A percentile compares a stretch with the other conserved stretches of the same genome.
Evolutionary conservation across 805 yeast genomes (phyloP).

Genomic region (Cyberlindnera maritima): DNA sequence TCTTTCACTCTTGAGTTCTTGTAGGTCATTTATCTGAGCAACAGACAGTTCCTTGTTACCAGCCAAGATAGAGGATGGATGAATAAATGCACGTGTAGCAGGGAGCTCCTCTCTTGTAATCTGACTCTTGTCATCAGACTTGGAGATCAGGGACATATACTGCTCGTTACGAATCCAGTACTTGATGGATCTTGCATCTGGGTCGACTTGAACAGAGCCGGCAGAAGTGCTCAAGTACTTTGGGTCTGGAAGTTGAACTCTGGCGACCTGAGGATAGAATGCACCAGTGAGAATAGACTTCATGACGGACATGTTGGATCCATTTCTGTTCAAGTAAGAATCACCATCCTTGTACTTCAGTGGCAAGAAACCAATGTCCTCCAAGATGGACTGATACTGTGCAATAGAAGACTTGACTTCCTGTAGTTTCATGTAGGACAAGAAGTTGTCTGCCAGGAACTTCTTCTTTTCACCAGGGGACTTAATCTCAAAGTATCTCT

Average conservation of each 20-base stretch:
- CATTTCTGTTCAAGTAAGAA: conserved; percentile 49
- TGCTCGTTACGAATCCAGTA: conserved; percentile 70
- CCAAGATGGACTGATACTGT: conserved; percentile 68
- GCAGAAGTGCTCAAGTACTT: conserved; percentile 64
- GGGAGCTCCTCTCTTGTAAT: conserved; percentile 38
- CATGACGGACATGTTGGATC: conserved; percentile 47
- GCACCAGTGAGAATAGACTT: conserved; percentile 76
- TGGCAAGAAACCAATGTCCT: conserved; percentile 77
- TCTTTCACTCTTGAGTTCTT: conserved; percentile 29
- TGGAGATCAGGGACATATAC: conserved; percentile 30
- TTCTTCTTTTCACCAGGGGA: conserved; percentile 31
- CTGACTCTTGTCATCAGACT: conserved; percentile 10
- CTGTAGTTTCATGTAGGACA: conserved; percentile 62
- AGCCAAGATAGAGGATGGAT: conserved; percentile 81
- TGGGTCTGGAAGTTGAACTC: conserved; percentile 80
- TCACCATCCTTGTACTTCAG: conserved; percentile 39
- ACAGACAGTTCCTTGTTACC: conserved; percentile 33
- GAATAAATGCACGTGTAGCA: conserved; percentile 72
- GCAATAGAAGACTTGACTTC: conserved; percentile 70
- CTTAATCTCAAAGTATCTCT: conserved; percentile 42
- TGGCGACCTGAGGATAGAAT: conserved; percentile 77
- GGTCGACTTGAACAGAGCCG: conserved; percentile 85
- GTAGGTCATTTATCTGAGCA: conserved; percentile 23
- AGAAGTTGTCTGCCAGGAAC: conserved; percentile 53
- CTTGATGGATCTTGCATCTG: conserved; percentile 70